Base-by-base conservation (phyloP, 2,329 filamentous ascomycete genomes). In the Cladosporium sp. region DNA sequence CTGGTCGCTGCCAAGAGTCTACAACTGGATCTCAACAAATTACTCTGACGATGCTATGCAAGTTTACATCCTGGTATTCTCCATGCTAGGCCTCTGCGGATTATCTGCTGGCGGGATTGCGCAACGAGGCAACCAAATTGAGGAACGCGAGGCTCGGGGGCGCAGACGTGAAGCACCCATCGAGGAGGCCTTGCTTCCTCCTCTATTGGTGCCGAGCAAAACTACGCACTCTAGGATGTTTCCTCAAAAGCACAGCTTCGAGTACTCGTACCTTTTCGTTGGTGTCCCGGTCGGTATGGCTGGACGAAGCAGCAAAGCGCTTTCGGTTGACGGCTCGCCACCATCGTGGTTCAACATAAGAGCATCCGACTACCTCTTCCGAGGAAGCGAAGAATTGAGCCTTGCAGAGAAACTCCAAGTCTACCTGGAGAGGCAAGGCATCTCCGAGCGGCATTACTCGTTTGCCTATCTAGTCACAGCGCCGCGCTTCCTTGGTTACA, bases 381-480 rank as follows among this genome's bases (percentile, higher is more conserved):
- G 88, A 58, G 86, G 86, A 6, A 73, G 77, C 49, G 77, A 78
- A 1, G 72, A 81, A 1, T 73, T 83, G n/a, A 85, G 85, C 3
- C 79, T 92, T 18, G 83, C 86, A 28, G 84, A 81, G 10, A 93
- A 91, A 75, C 76, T 93, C 28, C 81, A 87, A 66, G 72, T 72
- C 2, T 90, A 87, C 72, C 80, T 93, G 28, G 69, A 75, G 72
- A 72, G 26, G 4, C 68, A 92, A 85, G 81, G 82, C 14, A 79
- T 87, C n/a, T 80, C 88, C 66, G 84, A 86, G 59, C 73, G 80
- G 1, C 79, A 82, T 55, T 93, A 90, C 77, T 85, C 88, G 12
- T 82, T 88, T 71, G 89, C 87, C 0, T 92, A 92, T 70, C 80
- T 93, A 4, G 81, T 91, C 26, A 93, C 91, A 1, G 88, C 89